Percentiles rank a stretch among this genome's conserved stretches.
Conservation (phyloP, 352 stramenopile species). For the Lagenidium giganteum region DNA sequence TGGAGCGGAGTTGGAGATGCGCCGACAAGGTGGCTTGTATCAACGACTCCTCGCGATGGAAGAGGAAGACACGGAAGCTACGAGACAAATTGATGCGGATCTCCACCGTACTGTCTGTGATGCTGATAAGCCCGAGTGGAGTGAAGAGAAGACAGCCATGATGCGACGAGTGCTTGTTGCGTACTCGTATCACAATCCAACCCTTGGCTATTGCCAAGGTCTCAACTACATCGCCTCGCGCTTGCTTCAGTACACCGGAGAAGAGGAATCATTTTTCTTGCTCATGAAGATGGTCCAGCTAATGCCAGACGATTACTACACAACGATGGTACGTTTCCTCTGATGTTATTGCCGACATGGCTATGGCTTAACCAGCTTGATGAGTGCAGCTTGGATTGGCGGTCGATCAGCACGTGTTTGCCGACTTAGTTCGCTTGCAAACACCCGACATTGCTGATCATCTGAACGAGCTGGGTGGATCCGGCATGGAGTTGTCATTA, state of each 20-base stretch:
- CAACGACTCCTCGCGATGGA: slow-evolving; percentile 42
- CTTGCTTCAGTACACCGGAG: slow-evolving; percentile 55
- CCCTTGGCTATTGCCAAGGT: slow-evolving; percentile 83
- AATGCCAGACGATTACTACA: slow-evolving; percentile 86
- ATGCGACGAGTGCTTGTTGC: slow-evolving; percentile 81
- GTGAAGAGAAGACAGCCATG: slow-evolving; percentile 55
- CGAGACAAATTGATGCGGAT: slow-evolving; percentile 81
- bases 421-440: slow-evolving; percentile 75
- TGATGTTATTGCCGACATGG: slow-evolving; percentile 7
- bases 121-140: slow-evolving; percentile 61
- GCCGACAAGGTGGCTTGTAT: slow-evolving; percentile 49
- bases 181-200: slow-evolving; percentile 78
- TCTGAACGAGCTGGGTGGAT: slow-evolving; percentile 63
- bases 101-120: slow-evolving; percentile 66
- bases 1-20: slow-evolving; percentile 63
- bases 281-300: slow-evolving; percentile 73
- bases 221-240: slow-evolving; percentile 85
- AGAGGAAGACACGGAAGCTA: slow-evolving; percentile 58
- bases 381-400: slow-evolving; percentile 59
- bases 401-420: slow-evolving; percentile 87
- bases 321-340: slow-evolving; percentile 61
- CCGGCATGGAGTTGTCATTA: slow-evolving; percentile 79
- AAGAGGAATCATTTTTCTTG: slow-evolving; percentile 83
- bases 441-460: slow-evolving; percentile 63
- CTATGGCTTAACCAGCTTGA: too few relatives aligned